Evolutionary conservation across 1,139 yeast species (phyloP).

Genomic region (Scheffersomyces segobiensis): DNA sequence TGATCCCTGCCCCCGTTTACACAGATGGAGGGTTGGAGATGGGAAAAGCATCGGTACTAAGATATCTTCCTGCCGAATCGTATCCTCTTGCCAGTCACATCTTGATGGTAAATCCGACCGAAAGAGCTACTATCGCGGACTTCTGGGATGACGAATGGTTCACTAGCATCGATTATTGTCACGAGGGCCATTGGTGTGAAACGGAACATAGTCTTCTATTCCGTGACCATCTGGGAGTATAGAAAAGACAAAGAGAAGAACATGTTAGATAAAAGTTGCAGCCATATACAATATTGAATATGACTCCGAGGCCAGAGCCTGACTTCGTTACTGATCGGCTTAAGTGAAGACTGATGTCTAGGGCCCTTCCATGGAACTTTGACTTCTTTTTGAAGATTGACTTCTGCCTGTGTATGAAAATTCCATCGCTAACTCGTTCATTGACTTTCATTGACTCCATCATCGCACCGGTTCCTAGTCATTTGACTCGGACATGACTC

Average conservation of each 20-base stretch:
- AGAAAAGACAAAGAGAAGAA: background rate
- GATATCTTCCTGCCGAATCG: slow-evolving; percentile 8
- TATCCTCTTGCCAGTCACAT: slow-evolving; percentile 13
- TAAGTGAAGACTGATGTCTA: too few species aligned
- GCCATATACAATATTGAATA: background rate
- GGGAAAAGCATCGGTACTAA: slow-evolving; percentile 7
- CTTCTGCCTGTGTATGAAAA: background rate
- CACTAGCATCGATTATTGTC: slow-evolving; percentile 9
- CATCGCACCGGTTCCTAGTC: background rate
- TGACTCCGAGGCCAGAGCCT: background rate
- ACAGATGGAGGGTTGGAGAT: slow-evolving; percentile 4
- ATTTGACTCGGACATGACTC: background rate
- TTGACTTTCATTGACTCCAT: background rate
- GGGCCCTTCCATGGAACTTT: too few species aligned
- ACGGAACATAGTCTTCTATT: slow-evolving; percentile 9
- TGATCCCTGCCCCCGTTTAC: slow-evolving; percentile 4
- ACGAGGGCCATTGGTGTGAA: slow-evolving; percentile 12
- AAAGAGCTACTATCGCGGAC: slow-evolving; percentile 14
- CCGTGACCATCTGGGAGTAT: background rate
- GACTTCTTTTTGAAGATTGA: too few species aligned
- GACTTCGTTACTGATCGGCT: too few species aligned
- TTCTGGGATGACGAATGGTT: slow-evolving; percentile 18
- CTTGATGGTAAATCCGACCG: slow-evolving; percentile 13
- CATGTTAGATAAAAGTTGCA: background rate
- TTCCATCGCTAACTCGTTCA: background rate